These are phyloP conservation scores for Amaranthus hypochondriacus DNA, from an alignment of 148 eudicot genomes.

Conservation along the genomic window DNA sequence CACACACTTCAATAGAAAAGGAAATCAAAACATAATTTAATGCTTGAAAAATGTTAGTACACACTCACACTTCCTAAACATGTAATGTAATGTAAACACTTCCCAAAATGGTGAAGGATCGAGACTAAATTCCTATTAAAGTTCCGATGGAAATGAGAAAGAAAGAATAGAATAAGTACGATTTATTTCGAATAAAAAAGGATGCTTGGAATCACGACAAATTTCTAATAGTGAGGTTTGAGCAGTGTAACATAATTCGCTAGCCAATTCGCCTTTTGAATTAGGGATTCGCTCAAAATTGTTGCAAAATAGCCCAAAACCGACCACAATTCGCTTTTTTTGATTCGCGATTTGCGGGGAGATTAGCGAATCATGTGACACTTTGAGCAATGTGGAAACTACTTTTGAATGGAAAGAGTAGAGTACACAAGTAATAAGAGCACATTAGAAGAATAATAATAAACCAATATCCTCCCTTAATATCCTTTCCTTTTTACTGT, in stretches of 20 bases:
- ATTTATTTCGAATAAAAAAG: background rate
- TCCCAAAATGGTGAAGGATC: background rate
- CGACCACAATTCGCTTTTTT: too few relatives aligned
- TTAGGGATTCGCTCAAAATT: too few relatives aligned
- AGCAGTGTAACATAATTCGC: too few relatives aligned
- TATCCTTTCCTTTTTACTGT: background rate
- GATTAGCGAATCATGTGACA: too few relatives aligned
- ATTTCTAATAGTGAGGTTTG: background rate
- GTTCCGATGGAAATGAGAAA: background rate
- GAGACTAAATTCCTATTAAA: background rate
- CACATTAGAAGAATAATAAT: too few relatives aligned
- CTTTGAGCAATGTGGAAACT: background rate
- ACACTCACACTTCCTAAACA: too few relatives aligned
- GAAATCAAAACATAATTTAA: background rate
- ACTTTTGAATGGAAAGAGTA: background rate
- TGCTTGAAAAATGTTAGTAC: background rate
- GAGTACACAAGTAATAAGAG: background rate
- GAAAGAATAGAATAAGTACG: background rate
- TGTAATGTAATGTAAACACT: background rate
- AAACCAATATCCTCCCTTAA: background rate
- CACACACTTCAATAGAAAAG: conserved; percentile 4
- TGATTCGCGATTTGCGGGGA: too few relatives aligned
- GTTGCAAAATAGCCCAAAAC: too few relatives aligned
- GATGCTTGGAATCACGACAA: background rate
- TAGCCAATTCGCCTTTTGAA: too few relatives aligned